Evolutionary conservation across 2,329 filamentous ascomycete genomes (phyloP), one percentile per base, ranked within the genome.

Genomic region (Botryotinia narcissicola): DNA sequence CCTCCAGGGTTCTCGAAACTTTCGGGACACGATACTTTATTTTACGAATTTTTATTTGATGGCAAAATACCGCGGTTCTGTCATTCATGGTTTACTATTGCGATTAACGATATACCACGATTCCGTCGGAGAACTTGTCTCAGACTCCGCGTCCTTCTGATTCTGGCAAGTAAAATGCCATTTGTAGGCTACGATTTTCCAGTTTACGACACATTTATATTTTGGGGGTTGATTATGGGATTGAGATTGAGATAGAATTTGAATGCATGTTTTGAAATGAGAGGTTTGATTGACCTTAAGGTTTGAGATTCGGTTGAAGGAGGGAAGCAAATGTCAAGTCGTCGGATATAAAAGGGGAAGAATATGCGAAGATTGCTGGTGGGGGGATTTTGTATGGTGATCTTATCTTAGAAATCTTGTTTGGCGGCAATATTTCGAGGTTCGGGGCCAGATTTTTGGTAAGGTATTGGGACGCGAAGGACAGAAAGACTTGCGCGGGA

Each of bases 1-100:
- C 4, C 48, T 40, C 6, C 25, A 7, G 9, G 16, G 2, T 20
- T n/a, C 22, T 42, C 20, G 2, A 10, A 40, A 37, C 0, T 32
- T 9, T 7, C 4, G 1, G 9, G 7, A 29, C 4, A 9, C 0
- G 6, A 66, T 25, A 6, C 6, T 0, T 40, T 14, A 18, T 14
- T 37, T 51, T n/a, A 37, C 22, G 22, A 37, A 32, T 51, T 3
- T 14, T 9, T n/a, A 25, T 37, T 8, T 12, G 40, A 0, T 42
- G 40, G 40, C 40, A 16, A 12, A 42, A 14, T n/a, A 51, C 37
- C 12, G 12, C 22, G 22, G 37, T 51, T 25, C 37, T 10, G 10
- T 16, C 8, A 16, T 44, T 12, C 20, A 63, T 20, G 14, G 1
- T 9, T 44, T 35, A 25, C 42, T 8, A 46, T 35, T 14, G 16